phyloP scores from a whole-genome alignment of 257 asterid species.

The Salvia hispanica region DNA sequence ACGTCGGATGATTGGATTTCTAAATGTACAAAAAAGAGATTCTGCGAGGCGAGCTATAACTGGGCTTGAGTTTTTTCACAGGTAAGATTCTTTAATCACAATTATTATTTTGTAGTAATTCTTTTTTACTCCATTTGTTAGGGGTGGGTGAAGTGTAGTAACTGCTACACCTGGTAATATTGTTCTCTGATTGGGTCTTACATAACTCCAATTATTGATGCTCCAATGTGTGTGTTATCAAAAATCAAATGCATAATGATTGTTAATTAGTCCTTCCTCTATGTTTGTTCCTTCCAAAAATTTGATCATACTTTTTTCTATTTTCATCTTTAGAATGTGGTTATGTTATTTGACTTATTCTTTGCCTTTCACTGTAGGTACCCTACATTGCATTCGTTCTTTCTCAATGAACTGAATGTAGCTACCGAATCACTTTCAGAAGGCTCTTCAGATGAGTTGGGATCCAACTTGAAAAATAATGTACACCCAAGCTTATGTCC shows the following conservation, averaged over 20 bases:
- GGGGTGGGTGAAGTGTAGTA: slow-evolving; percentile 1
- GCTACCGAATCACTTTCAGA: slow-evolving; percentile 70
- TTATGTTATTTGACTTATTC: slow-evolving; percentile 6
- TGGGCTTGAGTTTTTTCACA: slow-evolving; percentile 93
- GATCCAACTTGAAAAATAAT: slow-evolving; percentile 61
- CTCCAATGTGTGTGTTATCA: slow-evolving; percentile 1
- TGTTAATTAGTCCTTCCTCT: too few relatives aligned
- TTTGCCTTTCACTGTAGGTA: slow-evolving; percentile 56
- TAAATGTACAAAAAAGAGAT: slow-evolving; percentile 88
- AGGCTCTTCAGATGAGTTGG: slow-evolving; percentile 55
- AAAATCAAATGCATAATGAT: neutral
- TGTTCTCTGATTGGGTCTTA: slow-evolving; percentile 17
- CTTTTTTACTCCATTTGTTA: neutral
- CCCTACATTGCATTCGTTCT: slow-evolving; percentile 81
- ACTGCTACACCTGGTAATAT: slow-evolving; percentile 21
- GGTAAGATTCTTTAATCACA: slow-evolving; percentile 46
- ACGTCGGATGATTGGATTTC: slow-evolving; percentile 97
- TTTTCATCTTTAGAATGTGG: slow-evolving; percentile 15
- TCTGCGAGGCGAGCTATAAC: slow-evolving; percentile 88
- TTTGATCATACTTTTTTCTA: neutral
- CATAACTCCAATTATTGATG: slow-evolving; percentile 9
- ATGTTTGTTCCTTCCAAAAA: too few relatives aligned
- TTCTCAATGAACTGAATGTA: slow-evolving; percentile 69
- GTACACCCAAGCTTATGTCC: slow-evolving; percentile 98
- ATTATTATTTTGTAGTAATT: slow-evolving; percentile 19